Percentiles rank a stretch among this genome's conserved stretches.
Conservation (phyloP, 495 filamentous ascomycete genomes). For the Bacidia rubella region DNA sequence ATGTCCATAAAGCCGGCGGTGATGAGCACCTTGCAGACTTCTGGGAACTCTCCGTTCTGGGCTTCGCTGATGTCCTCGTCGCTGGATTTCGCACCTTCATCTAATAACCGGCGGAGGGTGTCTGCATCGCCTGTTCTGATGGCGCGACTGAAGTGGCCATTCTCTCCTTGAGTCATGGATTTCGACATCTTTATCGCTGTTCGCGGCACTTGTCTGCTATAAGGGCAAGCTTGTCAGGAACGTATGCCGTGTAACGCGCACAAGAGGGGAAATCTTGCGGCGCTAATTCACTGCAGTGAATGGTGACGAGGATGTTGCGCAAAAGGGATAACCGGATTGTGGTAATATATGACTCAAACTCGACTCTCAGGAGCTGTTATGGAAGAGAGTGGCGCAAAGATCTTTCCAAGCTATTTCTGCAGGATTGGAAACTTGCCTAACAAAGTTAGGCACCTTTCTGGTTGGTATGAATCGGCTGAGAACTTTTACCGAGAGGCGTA, state of each 20-base stretch:
- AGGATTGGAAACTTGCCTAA: not conserved
- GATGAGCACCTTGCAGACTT: slow-evolving; percentile 1
- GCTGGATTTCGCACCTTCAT: slow-evolving; percentile 1
- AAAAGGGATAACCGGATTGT: not conserved
- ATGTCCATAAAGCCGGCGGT: slow-evolving; percentile 3
- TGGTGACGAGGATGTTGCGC: not conserved
- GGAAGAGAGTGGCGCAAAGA: not conserved
- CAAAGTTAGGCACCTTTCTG: not conserved
- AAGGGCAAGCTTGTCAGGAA: not conserved
- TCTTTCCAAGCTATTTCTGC: not conserved
- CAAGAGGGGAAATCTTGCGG: not conserved
- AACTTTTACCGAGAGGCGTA: not conserved
- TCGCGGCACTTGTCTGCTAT: not conserved
- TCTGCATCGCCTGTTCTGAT: slow-evolving; percentile 1
- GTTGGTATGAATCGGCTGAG: not conserved
- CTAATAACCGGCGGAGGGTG: slow-evolving; percentile 2
- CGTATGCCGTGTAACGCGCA: not conserved
- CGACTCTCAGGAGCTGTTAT: not conserved
- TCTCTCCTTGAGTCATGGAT: slow-evolving; percentile 1
- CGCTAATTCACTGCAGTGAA: not conserved
- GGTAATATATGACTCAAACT: not conserved
- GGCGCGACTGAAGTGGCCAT: not conserved
- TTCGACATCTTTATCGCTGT: not conserved
- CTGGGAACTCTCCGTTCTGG: slow-evolving; percentile 3
- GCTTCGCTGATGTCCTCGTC: slow-evolving; percentile 2